phyloP scores from a whole-genome alignment of 148 eudicot genomes.

The Diospyros lotus region DNA sequence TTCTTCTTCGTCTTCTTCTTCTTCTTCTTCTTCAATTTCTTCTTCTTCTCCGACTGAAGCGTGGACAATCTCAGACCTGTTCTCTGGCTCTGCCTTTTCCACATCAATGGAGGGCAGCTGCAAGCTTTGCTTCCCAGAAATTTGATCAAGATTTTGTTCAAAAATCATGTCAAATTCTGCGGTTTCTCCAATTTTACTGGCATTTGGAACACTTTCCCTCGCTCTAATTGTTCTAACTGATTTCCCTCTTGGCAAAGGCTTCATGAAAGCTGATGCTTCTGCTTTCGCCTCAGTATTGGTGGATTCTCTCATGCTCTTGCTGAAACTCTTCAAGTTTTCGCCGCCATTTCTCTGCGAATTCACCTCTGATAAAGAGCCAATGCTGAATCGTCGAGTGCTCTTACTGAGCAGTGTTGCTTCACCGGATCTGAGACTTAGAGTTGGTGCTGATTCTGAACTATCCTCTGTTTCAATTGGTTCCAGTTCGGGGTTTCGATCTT shows the following conservation, averaged over 20 bases:
- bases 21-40: background rate
- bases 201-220: constrained; percentile 22
- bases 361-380: constrained; percentile 39
- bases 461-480: constrained; percentile 27
- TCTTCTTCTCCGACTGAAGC: too few species aligned
- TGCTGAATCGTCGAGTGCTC: constrained; percentile 36
- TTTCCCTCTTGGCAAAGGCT: constrained; percentile 51
- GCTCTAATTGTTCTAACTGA: constrained; percentile 79
- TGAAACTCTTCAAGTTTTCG: constrained; percentile 21
- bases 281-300: constrained; percentile 29
- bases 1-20: constrained; percentile 27
- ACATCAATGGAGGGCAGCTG: background rate
- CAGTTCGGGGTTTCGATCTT: constrained; percentile 17
- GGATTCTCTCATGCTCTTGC: constrained; percentile 26
- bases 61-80: too few species aligned
- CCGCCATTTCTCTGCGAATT: constrained; percentile 7
- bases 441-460: constrained; percentile 15
- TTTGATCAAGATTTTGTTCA: constrained; percentile 11
- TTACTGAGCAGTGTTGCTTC: constrained; percentile 28
- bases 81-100: too few species aligned
- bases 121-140: constrained; percentile 10
- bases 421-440: background rate
- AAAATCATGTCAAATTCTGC: too few species aligned
- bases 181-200: constrained; percentile 14
- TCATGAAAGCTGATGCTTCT: constrained; percentile 15